A percentile compares a stretch with the other conserved stretches of the same genome.
Conservation (phyloP, 768 basidiomycete genomes). For the Pleurotus djamor region DNA sequence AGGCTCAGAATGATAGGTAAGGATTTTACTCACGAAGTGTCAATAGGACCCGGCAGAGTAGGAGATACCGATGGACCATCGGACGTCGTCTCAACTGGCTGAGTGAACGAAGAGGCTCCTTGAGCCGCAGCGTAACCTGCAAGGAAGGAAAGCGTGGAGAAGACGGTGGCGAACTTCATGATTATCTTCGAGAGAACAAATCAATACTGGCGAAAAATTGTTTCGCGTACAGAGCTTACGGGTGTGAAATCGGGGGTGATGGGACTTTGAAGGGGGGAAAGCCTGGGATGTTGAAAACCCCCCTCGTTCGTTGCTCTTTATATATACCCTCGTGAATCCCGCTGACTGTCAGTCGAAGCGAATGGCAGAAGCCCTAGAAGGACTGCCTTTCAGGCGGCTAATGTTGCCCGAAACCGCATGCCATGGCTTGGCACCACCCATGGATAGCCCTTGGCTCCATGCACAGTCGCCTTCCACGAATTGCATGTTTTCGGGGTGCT, state of each 20-base stretch:
- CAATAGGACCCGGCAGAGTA: neutral
- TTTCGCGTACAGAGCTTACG: neutral
- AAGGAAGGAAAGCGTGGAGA: neutral
- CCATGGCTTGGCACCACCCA: neutral
- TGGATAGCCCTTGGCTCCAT: neutral
- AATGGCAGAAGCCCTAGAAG: neutral
- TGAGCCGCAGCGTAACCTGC: neutral
- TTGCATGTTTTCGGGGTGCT: neutral
- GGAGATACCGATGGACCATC: neutral
- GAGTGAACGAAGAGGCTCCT: slow-evolving; percentile 1
- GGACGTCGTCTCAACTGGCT: neutral
- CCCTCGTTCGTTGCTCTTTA: neutral
- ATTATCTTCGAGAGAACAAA: neutral
- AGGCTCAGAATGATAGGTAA: neutral
- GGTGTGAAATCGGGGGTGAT: neutral
- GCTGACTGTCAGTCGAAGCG: neutral
- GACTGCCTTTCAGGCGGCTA: neutral
- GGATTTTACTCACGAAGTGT: neutral
- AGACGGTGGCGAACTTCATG: neutral
- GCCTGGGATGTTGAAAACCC: neutral
- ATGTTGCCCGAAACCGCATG: neutral
- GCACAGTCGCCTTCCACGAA: neutral
- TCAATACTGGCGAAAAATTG: neutral
- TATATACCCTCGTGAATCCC: neutral
- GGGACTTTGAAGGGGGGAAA: neutral